These are phyloP conservation scores for Nitzschia sp. DNA, from an alignment of 108 stramenopile species.

Conservation along the genomic window DNA sequence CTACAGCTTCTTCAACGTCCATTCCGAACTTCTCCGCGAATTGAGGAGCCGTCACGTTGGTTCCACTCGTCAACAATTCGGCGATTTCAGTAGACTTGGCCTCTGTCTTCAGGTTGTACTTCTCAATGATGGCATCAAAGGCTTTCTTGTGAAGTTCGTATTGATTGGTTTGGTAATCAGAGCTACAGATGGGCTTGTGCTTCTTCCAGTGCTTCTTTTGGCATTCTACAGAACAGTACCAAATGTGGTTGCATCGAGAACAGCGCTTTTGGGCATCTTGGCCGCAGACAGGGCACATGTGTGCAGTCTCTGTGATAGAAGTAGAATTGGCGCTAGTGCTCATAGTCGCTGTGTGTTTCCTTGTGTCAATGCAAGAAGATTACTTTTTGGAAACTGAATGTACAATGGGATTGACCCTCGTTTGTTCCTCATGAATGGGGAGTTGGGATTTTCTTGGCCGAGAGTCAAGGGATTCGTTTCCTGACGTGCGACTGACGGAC, in stretches of 20 bases:
- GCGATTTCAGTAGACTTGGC: slow-evolving; percentile 53
- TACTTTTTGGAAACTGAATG: no score
- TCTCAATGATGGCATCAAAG: slow-evolving; percentile 59
- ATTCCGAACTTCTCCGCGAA: slow-evolving; percentile 72
- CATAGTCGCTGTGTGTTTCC: not conserved
- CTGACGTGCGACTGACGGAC: not conserved
- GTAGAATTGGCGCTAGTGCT: not conserved
- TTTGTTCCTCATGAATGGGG: no score
- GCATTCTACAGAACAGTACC: slow-evolving; percentile 43
- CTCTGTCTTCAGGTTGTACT: slow-evolving; percentile 53
- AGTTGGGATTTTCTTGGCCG: not conserved
- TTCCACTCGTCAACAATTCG: slow-evolving; percentile 44
- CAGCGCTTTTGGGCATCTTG: slow-evolving; percentile 47
- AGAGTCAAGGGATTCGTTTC: not conserved
- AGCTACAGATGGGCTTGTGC: slow-evolving; percentile 50
- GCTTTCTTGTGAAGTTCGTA: slow-evolving; percentile 63
- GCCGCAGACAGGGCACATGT: slow-evolving; percentile 42
- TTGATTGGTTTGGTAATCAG: slow-evolving; percentile 52
- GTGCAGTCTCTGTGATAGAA: not conserved
- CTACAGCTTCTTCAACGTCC: slow-evolving; percentile 64
- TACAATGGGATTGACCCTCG: no score
- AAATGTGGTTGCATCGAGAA: slow-evolving; percentile 42
- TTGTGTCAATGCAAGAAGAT: not conserved
- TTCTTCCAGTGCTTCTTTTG: slow-evolving; percentile 55
- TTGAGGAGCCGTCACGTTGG: slow-evolving; percentile 51